Base-by-base conservation (phyloP, 148 eudicot genomes). In the Chenopodium suecicum region DNA sequence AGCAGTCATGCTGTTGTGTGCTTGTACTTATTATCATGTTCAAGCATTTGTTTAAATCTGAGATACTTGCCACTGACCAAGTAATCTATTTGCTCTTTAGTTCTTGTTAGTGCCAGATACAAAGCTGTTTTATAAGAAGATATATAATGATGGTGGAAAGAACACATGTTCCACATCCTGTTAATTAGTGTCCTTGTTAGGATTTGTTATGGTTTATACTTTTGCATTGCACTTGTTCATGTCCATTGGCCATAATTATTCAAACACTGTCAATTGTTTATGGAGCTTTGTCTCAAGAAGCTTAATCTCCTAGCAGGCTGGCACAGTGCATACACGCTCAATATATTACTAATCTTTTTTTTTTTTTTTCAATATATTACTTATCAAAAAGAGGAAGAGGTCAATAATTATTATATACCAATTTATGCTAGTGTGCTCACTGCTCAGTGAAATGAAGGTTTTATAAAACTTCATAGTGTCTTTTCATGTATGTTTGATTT, bases 31-130 rank as follows among this genome's bases (percentile, higher is more conserved):
- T 80, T n/a, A 60, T 71, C 76, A n/a, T 25, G 70, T 64, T 50
- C 74, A 67, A 47, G 54, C 52, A 37, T 56, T 23, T 79, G 20
- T 56, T 56, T 25, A 76, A 32, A 66, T 58, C 66, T 48, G 56
- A 67, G 79, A 82, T 82, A 78, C 81, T 72, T 48, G 78, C 50
- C 76, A 75, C 75, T 79, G 70, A 44, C 12, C 69, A 11, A 25
- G 29, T 52, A 74, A 32, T 74, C 79, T 41, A 79, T 79, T 83
- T 64, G 25, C 67, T 68, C 65, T 58, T 79, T 79, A 78, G 44
- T 79, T 67, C 52, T 73, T 58, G n/a, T 29, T 44, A 75, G 82
- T 81, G 77, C 82, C 75, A 62, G 25, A 50, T 52, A 31, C 78
- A 25, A 13, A 50, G 54, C 14, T 50, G 54, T 50, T 50, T 12